Evolutionary conservation across 176 grass and related monocot species (phyloP).

Genomic region (Musa beccarii): DNA sequence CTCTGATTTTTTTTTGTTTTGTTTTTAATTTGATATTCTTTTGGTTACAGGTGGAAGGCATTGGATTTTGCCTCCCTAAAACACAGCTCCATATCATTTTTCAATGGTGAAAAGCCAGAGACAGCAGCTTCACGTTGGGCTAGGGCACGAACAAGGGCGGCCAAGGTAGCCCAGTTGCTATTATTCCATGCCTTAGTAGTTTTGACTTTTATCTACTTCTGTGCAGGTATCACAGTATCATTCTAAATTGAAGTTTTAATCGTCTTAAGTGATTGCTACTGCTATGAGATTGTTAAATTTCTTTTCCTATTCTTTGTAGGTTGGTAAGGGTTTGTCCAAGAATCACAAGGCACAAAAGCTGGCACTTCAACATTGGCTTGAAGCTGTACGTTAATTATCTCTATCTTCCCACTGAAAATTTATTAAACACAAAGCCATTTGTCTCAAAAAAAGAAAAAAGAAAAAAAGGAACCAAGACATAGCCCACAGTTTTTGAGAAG

Average conservation of each 20-base stretch:
- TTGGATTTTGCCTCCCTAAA: conserved; percentile 56
- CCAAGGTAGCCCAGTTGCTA: conserved; percentile 50
- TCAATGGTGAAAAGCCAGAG: conserved; percentile 71
- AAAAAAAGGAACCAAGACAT: neutral
- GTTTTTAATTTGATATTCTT: conserved; percentile 2
- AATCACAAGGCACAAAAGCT: conserved; percentile 81
- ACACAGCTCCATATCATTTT: conserved; percentile 40
- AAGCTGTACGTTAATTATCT: conserved; percentile 67
- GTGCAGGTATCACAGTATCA: too few species aligned
- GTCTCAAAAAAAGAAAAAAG: too few species aligned
- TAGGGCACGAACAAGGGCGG: conserved; percentile 66
- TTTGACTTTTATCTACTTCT: too few species aligned
- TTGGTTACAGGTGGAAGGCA: conserved; percentile 65
- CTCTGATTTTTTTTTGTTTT: neutral
- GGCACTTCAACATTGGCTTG: conserved; percentile 94
- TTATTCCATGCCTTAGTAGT: neutral
- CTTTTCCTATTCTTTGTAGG: conserved; percentile 25
- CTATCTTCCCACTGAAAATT: neutral
- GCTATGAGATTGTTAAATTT: neutral
- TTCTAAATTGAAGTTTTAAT: neutral
- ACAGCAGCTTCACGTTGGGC: conserved; percentile 81
- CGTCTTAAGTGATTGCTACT: neutral
- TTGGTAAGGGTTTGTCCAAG: conserved; percentile 94
- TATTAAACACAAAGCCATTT: neutral
- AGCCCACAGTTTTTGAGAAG: neutral